Evolutionary conservation across 2,329 filamentous ascomycete species (phyloP).

Genomic region (Fusarium sp.): DNA sequence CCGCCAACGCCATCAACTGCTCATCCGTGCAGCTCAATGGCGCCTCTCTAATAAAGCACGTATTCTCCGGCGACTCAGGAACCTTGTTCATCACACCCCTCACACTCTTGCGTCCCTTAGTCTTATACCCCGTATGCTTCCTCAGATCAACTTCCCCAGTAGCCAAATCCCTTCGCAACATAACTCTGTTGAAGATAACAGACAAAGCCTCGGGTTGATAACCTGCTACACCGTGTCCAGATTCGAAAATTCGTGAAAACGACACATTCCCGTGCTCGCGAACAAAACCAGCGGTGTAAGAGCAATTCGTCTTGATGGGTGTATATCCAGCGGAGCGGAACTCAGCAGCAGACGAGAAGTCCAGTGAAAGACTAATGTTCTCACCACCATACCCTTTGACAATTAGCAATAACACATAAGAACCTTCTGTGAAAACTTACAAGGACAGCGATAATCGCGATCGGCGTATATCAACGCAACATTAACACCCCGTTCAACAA

Average conservation of each 20-base stretch:
- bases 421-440: slow-evolving; percentile 51
- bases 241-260: slow-evolving; percentile 72
- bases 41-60: slow-evolving; percentile 66
- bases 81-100: slow-evolving; percentile 64
- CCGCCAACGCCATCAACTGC: slow-evolving; percentile 34
- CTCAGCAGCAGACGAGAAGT: slow-evolving; percentile 60
- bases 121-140: slow-evolving; percentile 54
- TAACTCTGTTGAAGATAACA: slow-evolving; percentile 67
- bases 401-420: background rate
- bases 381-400: slow-evolving; percentile 67
- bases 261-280: slow-evolving; percentile 79
- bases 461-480: slow-evolving; percentile 77
- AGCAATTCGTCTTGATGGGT: slow-evolving; percentile 72
- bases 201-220: slow-evolving; percentile 68
- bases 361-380: slow-evolving; percentile 67
- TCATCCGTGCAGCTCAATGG: slow-evolving; percentile 55
- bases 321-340: slow-evolving; percentile 77
- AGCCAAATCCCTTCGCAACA: slow-evolving; percentile 64
- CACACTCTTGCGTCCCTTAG: slow-evolving; percentile 59
- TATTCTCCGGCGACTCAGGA: slow-evolving; percentile 58
- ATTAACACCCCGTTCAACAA: slow-evolving; percentile 70
- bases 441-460: slow-evolving; percentile 69
- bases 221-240: slow-evolving; percentile 69
- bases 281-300: slow-evolving; percentile 76
- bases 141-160: slow-evolving; percentile 58